phyloP scores from a whole-genome alignment of 2,329 filamentous ascomycete genomes.

The Stagonosporopsis chrysanthemi region DNA sequence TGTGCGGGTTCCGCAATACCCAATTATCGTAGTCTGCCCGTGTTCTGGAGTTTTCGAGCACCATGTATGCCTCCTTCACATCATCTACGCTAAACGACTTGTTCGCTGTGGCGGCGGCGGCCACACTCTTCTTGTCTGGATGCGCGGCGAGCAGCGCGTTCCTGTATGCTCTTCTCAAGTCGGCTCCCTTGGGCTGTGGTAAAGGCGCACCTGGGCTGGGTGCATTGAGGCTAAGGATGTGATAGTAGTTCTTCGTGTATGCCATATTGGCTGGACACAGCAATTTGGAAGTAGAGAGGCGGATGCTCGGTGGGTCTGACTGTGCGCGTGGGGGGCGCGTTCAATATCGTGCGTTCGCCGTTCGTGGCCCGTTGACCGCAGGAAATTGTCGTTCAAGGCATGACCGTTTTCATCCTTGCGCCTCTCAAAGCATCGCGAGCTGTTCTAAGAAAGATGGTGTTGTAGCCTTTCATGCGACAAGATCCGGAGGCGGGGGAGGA shows the following conservation, averaged over 20 bases:
- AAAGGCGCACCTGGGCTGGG: conserved; percentile 8
- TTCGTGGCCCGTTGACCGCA: conserved; percentile 9
- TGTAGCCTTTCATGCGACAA: not conserved
- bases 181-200: conserved; percentile 10
- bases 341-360: not conserved
- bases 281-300: not conserved
- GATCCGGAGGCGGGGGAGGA: conserved; percentile 5
- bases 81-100: conserved; percentile 61
- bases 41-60: conserved; percentile 55
- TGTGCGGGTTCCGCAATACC: conserved; percentile 20
- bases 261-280: conserved; percentile 19
- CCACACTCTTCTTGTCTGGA: conserved; percentile 60
- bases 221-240: conserved; percentile 31
- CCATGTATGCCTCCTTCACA: conserved; percentile 65
- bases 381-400: conserved; percentile 2
- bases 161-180: conserved; percentile 58
- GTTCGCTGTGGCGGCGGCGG: not conserved
- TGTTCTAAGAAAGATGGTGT: not conserved
- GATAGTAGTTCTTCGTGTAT: conserved; percentile 44
- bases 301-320: not conserved
- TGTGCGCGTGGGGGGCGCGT: not conserved
- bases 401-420: not conserved
- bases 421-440: not conserved
- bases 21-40: conserved; percentile 54
- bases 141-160: conserved; percentile 64